Base-by-base conservation (phyloP, 1,284 basidiomycete genomes). In the Schizophyllum commune region DNA sequence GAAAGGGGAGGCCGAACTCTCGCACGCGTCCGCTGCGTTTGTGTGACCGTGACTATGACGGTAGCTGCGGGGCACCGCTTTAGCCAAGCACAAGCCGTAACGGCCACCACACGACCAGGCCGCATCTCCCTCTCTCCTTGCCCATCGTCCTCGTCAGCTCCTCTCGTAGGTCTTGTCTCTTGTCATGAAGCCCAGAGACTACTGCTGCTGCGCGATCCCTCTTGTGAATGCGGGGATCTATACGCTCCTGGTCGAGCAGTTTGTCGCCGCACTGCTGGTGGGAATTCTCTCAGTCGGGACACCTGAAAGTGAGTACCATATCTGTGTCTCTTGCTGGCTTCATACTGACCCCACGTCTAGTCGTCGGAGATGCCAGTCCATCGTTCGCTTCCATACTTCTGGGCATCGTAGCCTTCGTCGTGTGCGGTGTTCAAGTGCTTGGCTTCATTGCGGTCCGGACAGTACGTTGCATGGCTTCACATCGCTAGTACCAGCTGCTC, bases 181-280 rank as follows among this genome's bases (percentile, higher is more conserved):
- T n/a, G n/a, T n/a, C 17, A 83, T 83, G 84, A 89, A 86, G 72
- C 74, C 83, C 55, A 79, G 86, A 77, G 85, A 91, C 47, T 90
- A 91, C 68, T 91, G 89, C 66, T 91, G 88, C 69, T 89, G 88
- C 70, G 93, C 93, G 58, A 88, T 96, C 65, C 93, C 93, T 4
- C 75, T 92, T 58, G 80, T 93, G 64, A 96, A 96, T 75, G 81
- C 86, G 63, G 94, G 94, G 39, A 91, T 96, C 60, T 96, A 96
- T 68, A 73, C 83, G n/a, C 82, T 89, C 52, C 73, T 96, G 57
- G 71, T 77, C 0, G 91, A 95, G 70, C 93, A 96, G 74, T 79
- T 91, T 56, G 76, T 83, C 20, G 72, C 91, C 7, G 85, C 83
- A 2, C 69, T 93, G 63, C 67, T 89, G n/a, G 83, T 87, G 3